phyloP scores from a whole-genome alignment of 139 green algal species.

The Yamagishiella unicocca region DNA sequence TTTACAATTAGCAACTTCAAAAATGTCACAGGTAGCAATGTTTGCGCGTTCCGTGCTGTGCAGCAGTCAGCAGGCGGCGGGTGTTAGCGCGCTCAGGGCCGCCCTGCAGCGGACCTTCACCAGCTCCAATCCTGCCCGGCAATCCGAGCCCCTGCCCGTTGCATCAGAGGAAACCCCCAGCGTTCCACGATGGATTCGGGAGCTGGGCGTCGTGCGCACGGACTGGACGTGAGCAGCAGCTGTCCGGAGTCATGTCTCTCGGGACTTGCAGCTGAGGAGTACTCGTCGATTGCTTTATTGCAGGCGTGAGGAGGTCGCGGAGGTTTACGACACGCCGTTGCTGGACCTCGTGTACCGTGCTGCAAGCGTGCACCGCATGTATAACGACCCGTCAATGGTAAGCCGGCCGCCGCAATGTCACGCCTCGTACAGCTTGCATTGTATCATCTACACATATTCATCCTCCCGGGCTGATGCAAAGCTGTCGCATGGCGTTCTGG shows the following conservation, averaged over 20 bases:
- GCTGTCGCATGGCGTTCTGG: no score
- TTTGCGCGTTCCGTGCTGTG: constrained; percentile 17
- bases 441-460: no score
- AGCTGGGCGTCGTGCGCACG: constrained; percentile 81
- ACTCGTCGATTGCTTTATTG: no score
- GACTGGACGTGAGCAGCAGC: constrained; percentile 91
- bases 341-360: constrained; percentile 94
- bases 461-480: no score
- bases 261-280: no score
- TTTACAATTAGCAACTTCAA: background rate
- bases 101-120: background rate
- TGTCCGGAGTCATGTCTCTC: no score
- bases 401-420: background rate
- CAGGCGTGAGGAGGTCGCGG: constrained; percentile 90
- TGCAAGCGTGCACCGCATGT: constrained; percentile 89
- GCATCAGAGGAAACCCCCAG: background rate
- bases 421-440: no score
- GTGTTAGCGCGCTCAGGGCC: constrained; percentile 3
- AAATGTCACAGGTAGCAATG: background rate
- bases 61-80: constrained; percentile 34
- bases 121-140: background rate
- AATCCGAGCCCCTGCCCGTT: constrained; percentile 40
- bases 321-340: constrained; percentile 92
- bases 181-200: constrained; percentile 66
- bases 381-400: constrained; percentile 93